Evolutionary conservation across 192 early-diverging fungal genomes (phyloP), one percentile per base, ranked within the genome.

Genomic region (Backusella macrospora): DNA sequence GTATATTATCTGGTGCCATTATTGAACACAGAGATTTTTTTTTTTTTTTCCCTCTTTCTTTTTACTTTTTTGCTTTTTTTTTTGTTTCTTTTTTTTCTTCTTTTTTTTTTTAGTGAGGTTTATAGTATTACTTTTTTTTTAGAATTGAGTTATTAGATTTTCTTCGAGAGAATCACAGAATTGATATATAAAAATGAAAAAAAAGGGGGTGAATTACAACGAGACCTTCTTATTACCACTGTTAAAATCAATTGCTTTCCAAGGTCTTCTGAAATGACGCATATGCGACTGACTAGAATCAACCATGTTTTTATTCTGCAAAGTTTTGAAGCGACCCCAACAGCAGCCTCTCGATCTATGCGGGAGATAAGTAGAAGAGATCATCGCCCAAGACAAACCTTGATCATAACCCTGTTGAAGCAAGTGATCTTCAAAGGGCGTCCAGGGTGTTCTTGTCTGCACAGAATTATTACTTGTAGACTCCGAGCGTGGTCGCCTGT

Each of bases 331-430:
- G 15, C 74, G 48, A 1, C 74, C 74, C 74, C 74, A 75, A 48
- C 74, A 75, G 39, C 74, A 75, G 8, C 74, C 74, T 68, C 74
- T 68, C 15, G 74, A 75, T 46, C 74, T 47, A 46, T 70, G 74
- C 7, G 74, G 68, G 3, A 75, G 67, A 64, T 75, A 75, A 15
- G 55, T 75, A 13, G 74, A 68, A 13, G 74, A 75, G 39, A 75
- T 75, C 68, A 75, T 62, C 16, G 74, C 68, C 74, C 74, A 75
- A 39, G 74, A 75, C n/a, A 75, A 37, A 39, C 74, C 74, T 70
- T 75, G 74, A 29, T 75, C 68, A 45, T 75, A 75, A 15, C 74
- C 74, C 63, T 75, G 66, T 29, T 68, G 74, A 21, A 75, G 48
- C 59, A 75, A 49, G 18, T 75, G 67, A 62, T 75, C 74, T 70